Evolutionary conservation across 2,329 filamentous ascomycete species (phyloP).

Genomic region (Hortaea werneckii): DNA sequence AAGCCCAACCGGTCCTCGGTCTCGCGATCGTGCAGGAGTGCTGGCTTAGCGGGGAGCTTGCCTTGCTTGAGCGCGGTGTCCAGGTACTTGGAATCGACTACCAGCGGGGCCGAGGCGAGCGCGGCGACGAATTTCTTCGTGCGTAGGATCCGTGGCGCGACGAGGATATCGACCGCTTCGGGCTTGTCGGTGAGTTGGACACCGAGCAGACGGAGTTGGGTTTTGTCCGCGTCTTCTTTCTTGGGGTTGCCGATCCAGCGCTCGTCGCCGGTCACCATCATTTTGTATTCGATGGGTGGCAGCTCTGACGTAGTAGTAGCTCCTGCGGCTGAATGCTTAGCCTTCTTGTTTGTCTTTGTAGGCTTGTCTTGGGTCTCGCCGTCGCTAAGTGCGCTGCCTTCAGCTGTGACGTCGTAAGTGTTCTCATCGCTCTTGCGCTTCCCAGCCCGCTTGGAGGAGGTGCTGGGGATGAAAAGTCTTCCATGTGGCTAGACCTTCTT

Average conservation of each 20-base stretch:
- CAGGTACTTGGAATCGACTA: constrained; percentile 71
- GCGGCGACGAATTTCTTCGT: constrained; percentile 91
- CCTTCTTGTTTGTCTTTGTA: constrained; percentile 39
- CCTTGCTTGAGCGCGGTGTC: constrained; percentile 63
- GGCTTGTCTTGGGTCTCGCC: constrained; percentile 36
- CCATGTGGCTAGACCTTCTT: constrained; percentile 33
- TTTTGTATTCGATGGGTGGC: constrained; percentile 58
- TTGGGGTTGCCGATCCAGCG: constrained; percentile 65
- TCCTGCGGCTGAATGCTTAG: constrained; percentile 30
- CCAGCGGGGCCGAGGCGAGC: constrained; percentile 66
- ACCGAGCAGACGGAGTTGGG: constrained; percentile 72
- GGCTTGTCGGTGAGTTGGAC: constrained; percentile 71
- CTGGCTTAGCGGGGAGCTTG: constrained; percentile 50
- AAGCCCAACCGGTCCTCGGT: constrained; percentile 64
- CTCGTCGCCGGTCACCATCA: constrained; percentile 76
- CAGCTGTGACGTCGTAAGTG: constrained; percentile 30
- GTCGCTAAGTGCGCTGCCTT: constrained; percentile 35
- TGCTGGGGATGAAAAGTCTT: constrained; percentile 27
- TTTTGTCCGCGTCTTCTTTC: constrained; percentile 71
- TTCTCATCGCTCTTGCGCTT: constrained; percentile 30
- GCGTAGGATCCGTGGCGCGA: constrained; percentile 74
- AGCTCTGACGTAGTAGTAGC: constrained; percentile 36
- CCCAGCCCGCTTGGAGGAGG: constrained; percentile 16
- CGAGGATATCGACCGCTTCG: constrained; percentile 70
- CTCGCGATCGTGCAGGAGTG: constrained; percentile 55